Conservation (phyloP, 352 stramenopile genomes). For the Pythium myriotylum region DNA sequence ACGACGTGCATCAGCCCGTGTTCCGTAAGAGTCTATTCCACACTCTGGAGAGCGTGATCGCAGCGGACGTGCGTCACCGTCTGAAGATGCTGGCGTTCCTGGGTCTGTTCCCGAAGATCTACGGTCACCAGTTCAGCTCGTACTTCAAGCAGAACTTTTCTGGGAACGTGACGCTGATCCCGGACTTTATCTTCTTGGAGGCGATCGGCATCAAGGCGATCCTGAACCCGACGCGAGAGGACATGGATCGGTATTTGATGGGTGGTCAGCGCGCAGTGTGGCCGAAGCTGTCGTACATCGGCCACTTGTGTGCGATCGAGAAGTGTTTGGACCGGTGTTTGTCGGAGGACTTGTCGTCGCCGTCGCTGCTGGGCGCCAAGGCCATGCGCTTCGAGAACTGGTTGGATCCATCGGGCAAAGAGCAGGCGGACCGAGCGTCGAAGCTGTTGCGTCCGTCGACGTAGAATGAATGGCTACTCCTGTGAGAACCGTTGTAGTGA, state of each 20-base stretch:
- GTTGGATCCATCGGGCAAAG: constrained; percentile 38
- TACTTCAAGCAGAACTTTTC: constrained; percentile 95
- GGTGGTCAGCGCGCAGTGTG: constrained; percentile 90
- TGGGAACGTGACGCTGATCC: constrained; percentile 95
- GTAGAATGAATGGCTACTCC: neutral
- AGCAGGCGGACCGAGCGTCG: constrained; percentile 8
- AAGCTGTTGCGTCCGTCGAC: neutral
- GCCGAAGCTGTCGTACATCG: constrained; percentile 94
- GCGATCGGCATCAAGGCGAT: constrained; percentile 84
- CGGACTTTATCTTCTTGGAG: constrained; percentile 86
- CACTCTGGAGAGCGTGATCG: constrained; percentile 87
- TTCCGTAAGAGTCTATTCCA: constrained; percentile 70
- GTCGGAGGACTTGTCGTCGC: neutral
- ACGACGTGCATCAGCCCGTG: constrained; percentile 56
- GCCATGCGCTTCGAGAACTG: constrained; percentile 39
- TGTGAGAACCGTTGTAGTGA: too few species aligned
- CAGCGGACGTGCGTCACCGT: constrained; percentile 54
- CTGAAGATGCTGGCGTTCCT: constrained; percentile 83
- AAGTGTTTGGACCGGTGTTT: constrained; percentile 45
- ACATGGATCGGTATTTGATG: constrained; percentile 76
- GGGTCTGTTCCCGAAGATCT: constrained; percentile 89
- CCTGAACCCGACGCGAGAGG: constrained; percentile 73
- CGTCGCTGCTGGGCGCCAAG: constrained; percentile 25
- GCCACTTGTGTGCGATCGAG: constrained; percentile 93
- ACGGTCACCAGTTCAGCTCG: too few species aligned